Conservation (phyloP, 2,329 filamentous ascomycete species). For the Pseudocercospora crystallina region DNA sequence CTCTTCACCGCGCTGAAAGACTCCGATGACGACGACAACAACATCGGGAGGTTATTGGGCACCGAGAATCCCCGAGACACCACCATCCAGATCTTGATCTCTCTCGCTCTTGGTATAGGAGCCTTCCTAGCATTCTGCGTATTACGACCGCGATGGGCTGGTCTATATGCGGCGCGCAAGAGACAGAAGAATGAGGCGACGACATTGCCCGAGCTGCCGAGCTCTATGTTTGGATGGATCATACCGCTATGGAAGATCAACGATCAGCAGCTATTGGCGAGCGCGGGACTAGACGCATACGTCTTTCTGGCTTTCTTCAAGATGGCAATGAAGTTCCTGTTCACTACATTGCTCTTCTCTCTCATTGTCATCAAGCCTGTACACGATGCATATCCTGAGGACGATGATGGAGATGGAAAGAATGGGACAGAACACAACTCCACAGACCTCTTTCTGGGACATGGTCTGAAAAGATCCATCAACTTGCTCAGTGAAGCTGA, state of each 20-base stretch:
- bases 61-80: slow-evolving; percentile 46
- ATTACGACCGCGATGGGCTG: slow-evolving; percentile 86
- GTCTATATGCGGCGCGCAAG: slow-evolving; percentile 86
- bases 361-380: slow-evolving; percentile 80
- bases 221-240: slow-evolving; percentile 91
- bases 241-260: slow-evolving; percentile 78
- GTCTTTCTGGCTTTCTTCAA: slow-evolving; percentile 96
- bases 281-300: slow-evolving; percentile 90
- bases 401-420: slow-evolving; percentile 28
- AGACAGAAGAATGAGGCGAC: slow-evolving; percentile 66
- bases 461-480: slow-evolving; percentile 15
- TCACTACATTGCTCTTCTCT: slow-evolving; percentile 77
- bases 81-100: slow-evolving; percentile 68
- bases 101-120: slow-evolving; percentile 65
- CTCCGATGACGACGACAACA: slow-evolving; percentile 11
- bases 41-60: slow-evolving; percentile 29
- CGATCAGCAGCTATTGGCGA: slow-evolving; percentile 84
- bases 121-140: slow-evolving; percentile 78
- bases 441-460: slow-evolving; percentile 6
- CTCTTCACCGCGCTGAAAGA: slow-evolving; percentile 7
- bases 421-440: slow-evolving; percentile 14
- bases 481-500: slow-evolving; percentile 11
- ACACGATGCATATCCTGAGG: slow-evolving; percentile 65
- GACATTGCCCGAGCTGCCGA: slow-evolving; percentile 73
- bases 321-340: slow-evolving; percentile 83